Conservation (phyloP, 2,329 filamentous ascomycete genomes). For the Pezicula carpinea region DNA sequence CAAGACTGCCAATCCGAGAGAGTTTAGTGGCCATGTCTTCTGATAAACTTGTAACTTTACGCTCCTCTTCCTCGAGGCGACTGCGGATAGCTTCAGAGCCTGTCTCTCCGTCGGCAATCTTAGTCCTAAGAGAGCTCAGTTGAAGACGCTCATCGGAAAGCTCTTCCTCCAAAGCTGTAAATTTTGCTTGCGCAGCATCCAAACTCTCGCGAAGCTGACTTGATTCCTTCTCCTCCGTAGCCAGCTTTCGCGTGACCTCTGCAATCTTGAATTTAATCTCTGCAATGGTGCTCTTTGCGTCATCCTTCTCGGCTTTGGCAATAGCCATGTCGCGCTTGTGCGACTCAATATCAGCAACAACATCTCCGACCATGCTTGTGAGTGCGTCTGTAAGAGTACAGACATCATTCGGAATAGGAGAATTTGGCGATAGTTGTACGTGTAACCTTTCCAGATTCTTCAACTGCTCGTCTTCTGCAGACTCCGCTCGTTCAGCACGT, state of each 20-base stretch:
- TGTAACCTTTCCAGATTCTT: constrained; percentile 55
- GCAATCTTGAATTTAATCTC: constrained; percentile 55
- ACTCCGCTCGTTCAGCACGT: constrained; percentile 46
- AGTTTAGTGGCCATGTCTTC: constrained; percentile 71
- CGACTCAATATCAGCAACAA: constrained; percentile 55
- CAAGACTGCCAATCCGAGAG: constrained; percentile 69
- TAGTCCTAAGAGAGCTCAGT: constrained; percentile 61
- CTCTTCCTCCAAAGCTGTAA: constrained; percentile 50
- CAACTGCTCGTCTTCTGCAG: constrained; percentile 46
- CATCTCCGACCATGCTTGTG: constrained; percentile 50
- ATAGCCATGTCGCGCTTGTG: constrained; percentile 55
- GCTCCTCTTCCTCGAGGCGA: constrained; percentile 71
- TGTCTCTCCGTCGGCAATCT: constrained; percentile 77
- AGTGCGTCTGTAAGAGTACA: constrained; percentile 56
- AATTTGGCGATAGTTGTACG: constrained; percentile 50
- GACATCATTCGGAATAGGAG: constrained; percentile 50
- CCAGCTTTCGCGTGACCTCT: constrained; percentile 46
- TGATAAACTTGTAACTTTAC: constrained; percentile 60
- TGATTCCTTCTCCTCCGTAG: constrained; percentile 45
- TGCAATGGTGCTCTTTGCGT: constrained; percentile 48
- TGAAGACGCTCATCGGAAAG: constrained; percentile 63
- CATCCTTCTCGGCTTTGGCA: constrained; percentile 59
- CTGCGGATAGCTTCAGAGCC: constrained; percentile 75
- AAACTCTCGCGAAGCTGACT: constrained; percentile 50
- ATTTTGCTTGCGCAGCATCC: constrained; percentile 49